These are phyloP conservation scores for Boletus subparvulus DNA, from an alignment of 768 basidiomycete species.

Conservation along the genomic window DNA sequence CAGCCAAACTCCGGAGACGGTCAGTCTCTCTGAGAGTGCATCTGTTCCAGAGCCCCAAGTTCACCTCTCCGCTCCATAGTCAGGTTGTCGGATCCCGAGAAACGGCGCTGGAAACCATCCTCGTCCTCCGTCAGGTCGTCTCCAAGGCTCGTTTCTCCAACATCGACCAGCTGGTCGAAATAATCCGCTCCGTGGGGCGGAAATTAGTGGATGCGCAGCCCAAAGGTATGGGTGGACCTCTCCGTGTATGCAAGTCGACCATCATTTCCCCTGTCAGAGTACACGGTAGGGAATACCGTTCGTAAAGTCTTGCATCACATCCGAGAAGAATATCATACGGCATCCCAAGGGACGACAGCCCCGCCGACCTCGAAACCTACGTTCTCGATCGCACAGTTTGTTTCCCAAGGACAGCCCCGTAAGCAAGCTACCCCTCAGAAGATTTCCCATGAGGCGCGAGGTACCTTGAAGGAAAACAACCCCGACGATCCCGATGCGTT, in stretches of 20 bases:
- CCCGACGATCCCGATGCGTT: conserved; percentile 78
- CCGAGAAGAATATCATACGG: conserved; percentile 91
- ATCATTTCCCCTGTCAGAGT: conserved; percentile 52
- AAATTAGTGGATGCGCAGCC: conserved; percentile 89
- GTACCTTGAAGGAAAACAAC: conserved; percentile 65
- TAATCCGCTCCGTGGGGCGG: conserved; percentile 78
- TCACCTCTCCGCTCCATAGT: conserved; percentile 40
- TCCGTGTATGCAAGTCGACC: conserved; percentile 6
- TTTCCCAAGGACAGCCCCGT: conserved; percentile 73
- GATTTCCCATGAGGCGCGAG: conserved; percentile 46
- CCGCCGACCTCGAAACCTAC: conserved; percentile 39
- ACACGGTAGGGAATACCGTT: conserved; percentile 93
- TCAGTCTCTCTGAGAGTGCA: conserved; percentile 37
- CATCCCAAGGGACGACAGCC: conserved; percentile 49
- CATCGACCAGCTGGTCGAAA: conserved; percentile 78
- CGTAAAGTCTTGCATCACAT: conserved; percentile 92
- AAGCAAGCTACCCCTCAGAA: conserved; percentile 43
- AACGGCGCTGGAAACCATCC: conserved; percentile 85
- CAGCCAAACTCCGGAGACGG: conserved; percentile 70
- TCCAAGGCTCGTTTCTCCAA: conserved; percentile 83
- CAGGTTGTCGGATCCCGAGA: conserved; percentile 90
- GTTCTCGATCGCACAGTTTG: conserved; percentile 80
- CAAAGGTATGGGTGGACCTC: conserved; percentile 61
- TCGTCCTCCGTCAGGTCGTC: conserved; percentile 86
- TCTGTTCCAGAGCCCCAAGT: conserved; percentile 36